A percentile compares a stretch with the other conserved stretches of the same genome.
phyloP scores from a whole-genome alignment of 371 early-diverging fungal genomes.

The Nematocida minor region DNA sequence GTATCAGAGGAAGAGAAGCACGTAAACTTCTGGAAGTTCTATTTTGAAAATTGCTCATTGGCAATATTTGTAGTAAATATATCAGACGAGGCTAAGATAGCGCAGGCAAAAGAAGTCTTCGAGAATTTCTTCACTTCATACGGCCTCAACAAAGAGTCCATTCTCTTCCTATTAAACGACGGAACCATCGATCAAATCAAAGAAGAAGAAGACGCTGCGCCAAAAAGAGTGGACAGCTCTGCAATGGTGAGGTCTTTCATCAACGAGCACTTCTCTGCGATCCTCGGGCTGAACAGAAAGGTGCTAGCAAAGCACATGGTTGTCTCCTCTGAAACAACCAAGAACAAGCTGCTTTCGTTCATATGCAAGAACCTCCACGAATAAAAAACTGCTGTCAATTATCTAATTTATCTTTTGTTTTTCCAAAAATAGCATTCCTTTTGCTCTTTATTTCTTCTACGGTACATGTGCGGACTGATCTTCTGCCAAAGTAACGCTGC shows the following conservation, averaged over 20 bases:
- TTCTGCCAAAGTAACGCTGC: conserved; percentile 53
- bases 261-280: conserved; percentile 5
- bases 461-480: conserved; percentile 34
- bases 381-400: no score
- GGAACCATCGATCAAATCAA: not conserved
- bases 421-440: not conserved
- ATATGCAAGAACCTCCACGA: conserved; percentile 43
- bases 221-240: not conserved
- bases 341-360: conserved; percentile 15
- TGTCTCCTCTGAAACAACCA: not conserved
- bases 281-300: conserved; percentile 27
- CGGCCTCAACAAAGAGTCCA: conserved; percentile 46
- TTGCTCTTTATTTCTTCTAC: conserved; percentile 23
- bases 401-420: no score
- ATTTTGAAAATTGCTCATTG: conserved; percentile 30
- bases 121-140: conserved; percentile 46
- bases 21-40: conserved; percentile 49
- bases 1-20: conserved; percentile 38
- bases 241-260: no score
- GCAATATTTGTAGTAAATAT: conserved; percentile 44
- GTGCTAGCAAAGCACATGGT: not conserved
- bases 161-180: conserved; percentile 27
- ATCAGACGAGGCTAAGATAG: not conserved
- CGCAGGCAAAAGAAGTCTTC: conserved; percentile 15
- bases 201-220: not conserved